Evolutionary conservation across 2,329 filamentous ascomycete species (phyloP).

Genomic region (Teratosphaeriaceae sp.): DNA sequence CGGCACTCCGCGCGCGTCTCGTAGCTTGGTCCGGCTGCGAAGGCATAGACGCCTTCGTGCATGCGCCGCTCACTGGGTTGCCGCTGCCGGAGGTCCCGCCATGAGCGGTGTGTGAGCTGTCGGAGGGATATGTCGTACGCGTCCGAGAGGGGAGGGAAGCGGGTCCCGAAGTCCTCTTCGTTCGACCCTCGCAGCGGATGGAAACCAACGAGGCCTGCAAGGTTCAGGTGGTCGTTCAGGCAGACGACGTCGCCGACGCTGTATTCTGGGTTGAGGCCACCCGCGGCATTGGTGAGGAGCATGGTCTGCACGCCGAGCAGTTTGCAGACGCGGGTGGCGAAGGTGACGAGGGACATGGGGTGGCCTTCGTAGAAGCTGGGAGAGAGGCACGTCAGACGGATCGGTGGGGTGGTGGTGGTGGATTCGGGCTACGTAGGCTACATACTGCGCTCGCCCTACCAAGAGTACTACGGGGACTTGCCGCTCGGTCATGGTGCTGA

Average conservation of each 20-base stretch:
- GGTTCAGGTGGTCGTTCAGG: conserved; percentile 60
- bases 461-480: conserved; percentile 55
- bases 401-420: conserved; percentile 1
- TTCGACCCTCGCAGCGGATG: conserved; percentile 59
- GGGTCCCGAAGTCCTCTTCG: conserved; percentile 53
- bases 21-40: conserved; percentile 57
- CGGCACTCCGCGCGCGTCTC: conserved; percentile 61
- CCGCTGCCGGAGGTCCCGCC: conserved; percentile 44
- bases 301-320: conserved; percentile 54
- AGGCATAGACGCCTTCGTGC: conserved; percentile 61
- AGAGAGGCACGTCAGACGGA: conserved; percentile 12
- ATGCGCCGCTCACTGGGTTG: conserved; percentile 43
- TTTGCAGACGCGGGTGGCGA: conserved; percentile 59
- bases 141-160: conserved; percentile 59
- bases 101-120: conserved; percentile 50
- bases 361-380: conserved; percentile 62
- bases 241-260: conserved; percentile 58
- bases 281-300: conserved; percentile 61
- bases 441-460: conserved; percentile 59
- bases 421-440: conserved; percentile 21
- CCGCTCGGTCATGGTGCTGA: conserved; percentile 48
- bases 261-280: conserved; percentile 58
- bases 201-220: conserved; percentile 54
- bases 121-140: conserved; percentile 59
- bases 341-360: conserved; percentile 55